These are phyloP conservation scores for Cutaneotrichosporon daszewskae DNA, from an alignment of 1,284 basidiomycete species.

Conservation along the genomic window DNA sequence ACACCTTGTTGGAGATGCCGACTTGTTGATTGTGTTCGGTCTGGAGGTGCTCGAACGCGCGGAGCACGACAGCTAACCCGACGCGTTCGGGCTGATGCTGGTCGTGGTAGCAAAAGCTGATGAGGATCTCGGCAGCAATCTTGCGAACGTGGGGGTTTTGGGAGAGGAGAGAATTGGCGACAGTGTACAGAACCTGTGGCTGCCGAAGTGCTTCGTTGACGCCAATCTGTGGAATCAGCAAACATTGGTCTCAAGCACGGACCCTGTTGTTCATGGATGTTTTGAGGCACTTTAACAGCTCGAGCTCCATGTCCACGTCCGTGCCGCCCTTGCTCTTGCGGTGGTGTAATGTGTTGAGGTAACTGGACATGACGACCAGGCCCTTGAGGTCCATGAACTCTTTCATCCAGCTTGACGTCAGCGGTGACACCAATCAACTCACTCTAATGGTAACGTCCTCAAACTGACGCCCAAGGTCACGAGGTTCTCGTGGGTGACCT, in stretches of 20 bases:
- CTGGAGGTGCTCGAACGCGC: constrained; percentile 49
- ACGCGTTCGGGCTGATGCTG: constrained; percentile 30
- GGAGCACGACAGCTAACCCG: constrained; percentile 51
- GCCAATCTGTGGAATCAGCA: constrained; percentile 54
- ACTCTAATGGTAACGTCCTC: constrained; percentile 75
- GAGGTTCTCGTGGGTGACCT: constrained; percentile 32
- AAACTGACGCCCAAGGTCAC: constrained; percentile 48
- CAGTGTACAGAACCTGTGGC: constrained; percentile 70
- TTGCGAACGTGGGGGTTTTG: constrained; percentile 75
- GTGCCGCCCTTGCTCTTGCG: constrained; percentile 57
- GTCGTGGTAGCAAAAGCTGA: constrained; percentile 52
- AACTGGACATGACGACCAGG: constrained; percentile 77
- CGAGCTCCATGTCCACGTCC: constrained; percentile 74
- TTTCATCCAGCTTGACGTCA: constrained; percentile 61
- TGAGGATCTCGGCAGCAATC: constrained; percentile 66
- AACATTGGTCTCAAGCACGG: constrained; percentile 31
- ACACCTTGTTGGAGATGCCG: constrained; percentile 55
- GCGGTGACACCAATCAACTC: constrained; percentile 41
- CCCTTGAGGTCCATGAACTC: constrained; percentile 73
- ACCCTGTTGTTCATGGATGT: constrained; percentile 75
- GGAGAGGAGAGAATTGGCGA: constrained; percentile 78
- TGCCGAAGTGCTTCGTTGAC: constrained; percentile 73
- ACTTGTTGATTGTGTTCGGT: constrained; percentile 28
- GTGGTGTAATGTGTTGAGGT: constrained; percentile 55
- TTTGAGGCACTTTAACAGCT: constrained; percentile 82